Base-by-base conservation (phyloP, 805 yeast species). In the Tetrapisispora taiwanensis region DNA sequence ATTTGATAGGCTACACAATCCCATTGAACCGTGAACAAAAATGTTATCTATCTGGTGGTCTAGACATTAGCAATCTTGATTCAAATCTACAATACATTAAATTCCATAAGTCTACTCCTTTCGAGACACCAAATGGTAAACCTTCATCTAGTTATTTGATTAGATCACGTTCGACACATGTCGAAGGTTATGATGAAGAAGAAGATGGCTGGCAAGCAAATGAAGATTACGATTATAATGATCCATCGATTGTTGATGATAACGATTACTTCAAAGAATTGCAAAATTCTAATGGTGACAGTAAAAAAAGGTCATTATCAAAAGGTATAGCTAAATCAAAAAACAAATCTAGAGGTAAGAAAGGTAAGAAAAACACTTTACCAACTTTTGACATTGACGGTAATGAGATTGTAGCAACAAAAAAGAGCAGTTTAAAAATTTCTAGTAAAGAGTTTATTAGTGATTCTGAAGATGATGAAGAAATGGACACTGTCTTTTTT, bases 391-490 rank as follows among this genome's bases (percentile, higher is more conserved):
- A 50, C 36, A 37, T 39, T n/a, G 45, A 36, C 5, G 46, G 41
- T 13, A 32, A 33, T 12, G 33, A 24, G 4, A 33, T 17, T 13
- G 13, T 13, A 5, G 26, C 8, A 2, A 13, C 30, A 6, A 32
- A 39, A 18, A 48, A 44, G 30, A 37, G 39, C 15, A 47, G 50
- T 28, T 48, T 45, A 10, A 41, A 39, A 7, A 46, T 55, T 7
- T 48, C 55, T 1, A 60, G 65, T 43, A 60, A 58, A 41, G 65
- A 60, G 32, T 55, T 54, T 38, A 58, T 63, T 19, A 52, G 58
- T 41, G 66, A 62, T 42, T 61, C 67, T 20, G 58, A 54, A 24
- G 64, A 54, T 6, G 56, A 55, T 18, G 53, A 49, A 3, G 20
- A 40, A 0, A 40, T 53, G 27, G 50, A 51, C 30, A 51, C 63